Base-by-base conservation (phyloP, 352 stramenopile genomes). In the Blastocystis hominis region DNA sequence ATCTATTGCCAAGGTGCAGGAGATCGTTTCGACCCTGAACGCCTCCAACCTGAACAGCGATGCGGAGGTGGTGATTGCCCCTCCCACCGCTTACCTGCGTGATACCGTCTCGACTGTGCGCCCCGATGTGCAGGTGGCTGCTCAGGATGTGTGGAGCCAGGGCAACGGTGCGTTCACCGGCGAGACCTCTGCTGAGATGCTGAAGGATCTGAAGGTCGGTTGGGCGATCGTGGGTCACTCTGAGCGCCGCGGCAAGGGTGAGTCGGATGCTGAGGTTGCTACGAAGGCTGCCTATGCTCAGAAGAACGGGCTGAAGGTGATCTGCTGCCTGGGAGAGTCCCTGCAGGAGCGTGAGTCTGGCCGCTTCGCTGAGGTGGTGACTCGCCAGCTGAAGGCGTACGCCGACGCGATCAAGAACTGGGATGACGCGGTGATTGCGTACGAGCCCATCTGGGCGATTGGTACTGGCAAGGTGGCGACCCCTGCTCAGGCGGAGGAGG, bases 381-480 rank as follows among this genome's bases (percentile, higher is more conserved):
- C 93, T 3, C 91, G 92, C 77, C 95, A 98, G 91, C 90, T 98
- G 10, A 92, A 95, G 80, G 94, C 94, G 5, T 95, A 97, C 89
- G 86, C 91, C 63, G 91, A 91, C 30, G 91, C 93, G 75, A 93
- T 95, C 64, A 91, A 94, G 75, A 94, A 98, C 90, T 98, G 95
- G 95, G 91, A 90, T 38, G 96, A 95, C 88, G 92, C 98, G 36
- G 95, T 98, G 13, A 95, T 98, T 88, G 96, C 96, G 42, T 99
- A 98, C 91, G 95, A 98, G 89, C 94, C 95, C 47, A 94, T 98
- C 70, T 98, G 95, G 95, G 95, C 95, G 84, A 98, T 98, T 72
- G 95, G 97, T 88, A 99, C 96, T 84, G 97, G 97, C 86, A 92
- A 98, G 47, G 98, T 95, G 72, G 97, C 97, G 38, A 97, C 94